Evolutionary conservation across 2,329 filamentous ascomycete species (phyloP).

Genomic region (Nannizzia gypsea): DNA sequence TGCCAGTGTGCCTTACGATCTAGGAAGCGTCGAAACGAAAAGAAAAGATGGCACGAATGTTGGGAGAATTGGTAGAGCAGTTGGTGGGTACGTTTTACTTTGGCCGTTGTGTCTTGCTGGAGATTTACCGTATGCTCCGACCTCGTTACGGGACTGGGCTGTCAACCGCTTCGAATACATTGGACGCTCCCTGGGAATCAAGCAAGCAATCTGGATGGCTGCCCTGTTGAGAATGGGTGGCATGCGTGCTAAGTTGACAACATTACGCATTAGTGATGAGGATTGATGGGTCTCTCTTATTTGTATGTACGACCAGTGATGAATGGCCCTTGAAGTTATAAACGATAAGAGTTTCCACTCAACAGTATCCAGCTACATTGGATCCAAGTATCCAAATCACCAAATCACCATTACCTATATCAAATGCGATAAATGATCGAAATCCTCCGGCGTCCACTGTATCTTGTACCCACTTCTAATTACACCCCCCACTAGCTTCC

Average conservation of each 20-base stretch:
- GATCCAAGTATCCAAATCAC: no score
- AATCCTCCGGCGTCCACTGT: no score
- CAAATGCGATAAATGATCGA: no score
- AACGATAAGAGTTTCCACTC: no score
- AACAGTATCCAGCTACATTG: no score
- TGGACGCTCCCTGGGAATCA: constrained; percentile 27
- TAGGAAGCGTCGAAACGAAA: constrained; percentile 19
- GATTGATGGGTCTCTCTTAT: not conserved
- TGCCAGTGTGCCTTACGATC: constrained; percentile 26
- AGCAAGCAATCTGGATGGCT: constrained; percentile 28
- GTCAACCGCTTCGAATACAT: constrained; percentile 24
- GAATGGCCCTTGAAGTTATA: no score
- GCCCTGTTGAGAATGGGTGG: constrained; percentile 19
- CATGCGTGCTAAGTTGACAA: not conserved
- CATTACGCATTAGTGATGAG: not conserved
- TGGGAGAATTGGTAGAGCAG: constrained; percentile 19
- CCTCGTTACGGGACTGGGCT: constrained; percentile 24
- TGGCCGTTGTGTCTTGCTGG: constrained; percentile 30
- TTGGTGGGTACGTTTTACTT: constrained; percentile 26
- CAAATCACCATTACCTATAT: no score
- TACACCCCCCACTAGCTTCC: no score
- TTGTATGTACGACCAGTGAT: no score
- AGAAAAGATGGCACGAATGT: constrained; percentile 7
- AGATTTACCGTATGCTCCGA: constrained; percentile 20
- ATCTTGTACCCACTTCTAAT: no score